Evolutionary conservation across 805 yeast species (phyloP).

Genomic region (Clavispora santaluciae): DNA sequence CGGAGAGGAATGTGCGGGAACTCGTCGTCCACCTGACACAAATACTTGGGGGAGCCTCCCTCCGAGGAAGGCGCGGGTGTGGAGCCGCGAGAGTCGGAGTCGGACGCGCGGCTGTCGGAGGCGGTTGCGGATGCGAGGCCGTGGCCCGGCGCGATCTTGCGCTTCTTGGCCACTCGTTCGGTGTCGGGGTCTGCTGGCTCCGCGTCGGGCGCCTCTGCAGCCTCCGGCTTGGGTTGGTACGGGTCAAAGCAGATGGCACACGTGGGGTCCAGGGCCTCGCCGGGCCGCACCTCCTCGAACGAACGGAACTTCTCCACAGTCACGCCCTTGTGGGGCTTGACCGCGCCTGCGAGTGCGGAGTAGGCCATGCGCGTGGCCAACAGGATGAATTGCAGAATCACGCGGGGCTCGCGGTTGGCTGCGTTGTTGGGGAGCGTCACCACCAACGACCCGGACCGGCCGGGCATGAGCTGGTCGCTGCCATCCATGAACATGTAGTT

Average conservation of each 20-base stretch:
- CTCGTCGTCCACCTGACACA: constrained; percentile 13
- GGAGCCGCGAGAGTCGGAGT: too few species aligned
- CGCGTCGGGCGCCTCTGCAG: not conserved
- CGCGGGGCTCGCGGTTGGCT: constrained; percentile 52
- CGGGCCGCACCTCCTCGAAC: constrained; percentile 33
- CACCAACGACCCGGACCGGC: constrained; percentile 53
- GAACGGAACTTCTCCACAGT: constrained; percentile 48
- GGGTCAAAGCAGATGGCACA: constrained; percentile 68
- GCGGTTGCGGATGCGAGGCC: constrained; percentile 1
- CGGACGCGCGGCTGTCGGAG: not conserved
- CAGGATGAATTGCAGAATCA: constrained; percentile 55
- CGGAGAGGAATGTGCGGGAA: constrained; percentile 57
- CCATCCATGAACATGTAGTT: constrained; percentile 41
- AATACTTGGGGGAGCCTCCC: constrained; percentile 7
- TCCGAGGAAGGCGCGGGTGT: not conserved
- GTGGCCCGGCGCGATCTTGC: constrained; percentile 12
- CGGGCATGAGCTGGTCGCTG: constrained; percentile 27
- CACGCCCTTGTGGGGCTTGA: constrained; percentile 48
- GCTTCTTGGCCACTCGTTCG: constrained; percentile 5
- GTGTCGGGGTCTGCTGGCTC: not conserved
- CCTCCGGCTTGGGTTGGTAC: constrained; percentile 8
- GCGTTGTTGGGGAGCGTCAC: constrained; percentile 66
- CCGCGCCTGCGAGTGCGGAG: constrained; percentile 50
- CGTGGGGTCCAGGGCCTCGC: constrained; percentile 23
- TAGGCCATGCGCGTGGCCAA: constrained; percentile 69